Evolutionary conservation across 345 rosid species (phyloP).

Genomic region (Sonneratia alba): DNA sequence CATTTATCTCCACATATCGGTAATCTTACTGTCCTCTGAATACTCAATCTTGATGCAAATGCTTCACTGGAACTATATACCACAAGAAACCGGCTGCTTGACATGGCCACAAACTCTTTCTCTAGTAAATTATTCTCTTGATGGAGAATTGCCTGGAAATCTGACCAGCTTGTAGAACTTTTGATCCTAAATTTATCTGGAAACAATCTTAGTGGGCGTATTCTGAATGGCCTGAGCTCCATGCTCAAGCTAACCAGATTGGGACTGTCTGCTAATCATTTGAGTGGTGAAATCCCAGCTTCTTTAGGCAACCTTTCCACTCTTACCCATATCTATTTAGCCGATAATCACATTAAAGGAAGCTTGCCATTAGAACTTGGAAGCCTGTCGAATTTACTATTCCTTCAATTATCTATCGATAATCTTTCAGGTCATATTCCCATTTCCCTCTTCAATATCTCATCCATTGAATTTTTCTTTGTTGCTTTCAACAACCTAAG

Average conservation of each 20-base stretch:
- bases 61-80: conserved; percentile 14
- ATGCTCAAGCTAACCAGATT: neutral
- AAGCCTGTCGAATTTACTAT: too few species aligned
- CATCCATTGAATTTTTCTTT: too few species aligned
- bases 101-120: conserved; percentile 5
- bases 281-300: conserved; percentile 10
- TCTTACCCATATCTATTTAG: neutral
- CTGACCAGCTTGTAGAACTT: conserved; percentile 7
- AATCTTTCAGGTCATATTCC: too few species aligned
- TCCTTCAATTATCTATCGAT: too few species aligned
- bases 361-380: too few species aligned
- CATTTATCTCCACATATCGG: conserved; percentile 15
- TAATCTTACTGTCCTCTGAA: conserved; percentile 13
- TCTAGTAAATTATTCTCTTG: conserved; percentile 6
- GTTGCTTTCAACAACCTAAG: too few species aligned
- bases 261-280: neutral
- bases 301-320: conserved; percentile 12
- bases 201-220: conserved; percentile 9
- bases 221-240: conserved; percentile 9
- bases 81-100: conserved; percentile 8
- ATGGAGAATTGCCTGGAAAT: conserved; percentile 8
- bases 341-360: too few species aligned
- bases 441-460: too few species aligned
- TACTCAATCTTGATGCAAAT: neutral
- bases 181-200: neutral